Conservation (phyloP, 805 yeast genomes). For the Yamadazyma philogaea region DNA sequence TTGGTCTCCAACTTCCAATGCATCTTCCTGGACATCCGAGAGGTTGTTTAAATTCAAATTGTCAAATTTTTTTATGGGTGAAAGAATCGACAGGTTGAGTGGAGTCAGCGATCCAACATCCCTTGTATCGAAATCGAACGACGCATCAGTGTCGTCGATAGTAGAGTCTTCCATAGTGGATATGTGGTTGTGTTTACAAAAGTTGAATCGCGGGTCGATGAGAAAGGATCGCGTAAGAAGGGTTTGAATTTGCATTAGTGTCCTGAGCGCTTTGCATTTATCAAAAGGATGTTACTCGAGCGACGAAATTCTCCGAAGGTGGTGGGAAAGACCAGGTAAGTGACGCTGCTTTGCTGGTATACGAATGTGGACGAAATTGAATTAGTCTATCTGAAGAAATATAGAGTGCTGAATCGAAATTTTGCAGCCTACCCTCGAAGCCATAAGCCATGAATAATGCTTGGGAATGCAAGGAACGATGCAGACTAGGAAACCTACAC, state of each 20-base stretch:
- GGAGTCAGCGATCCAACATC: slow-evolving; percentile 14
- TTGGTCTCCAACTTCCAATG: slow-evolving; percentile 5
- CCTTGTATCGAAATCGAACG: slow-evolving; percentile 10
- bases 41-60: slow-evolving; percentile 28
- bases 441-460: no score
- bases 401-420: no score
- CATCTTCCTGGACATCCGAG: slow-evolving; percentile 15
- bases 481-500: no score
- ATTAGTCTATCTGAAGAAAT: no score
- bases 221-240: not conserved
- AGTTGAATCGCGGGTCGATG: not conserved
- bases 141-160: slow-evolving; percentile 3
- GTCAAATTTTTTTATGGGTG: slow-evolving; percentile 36
- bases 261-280: not conserved
- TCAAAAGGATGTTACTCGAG: no score
- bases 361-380: no score
- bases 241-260: no score
- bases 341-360: no score
- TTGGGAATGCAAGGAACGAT: no score
- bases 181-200: slow-evolving; percentile 3
- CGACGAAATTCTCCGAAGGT: no score
- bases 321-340: no score
- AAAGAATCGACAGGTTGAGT: slow-evolving; percentile 21
- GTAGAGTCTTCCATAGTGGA: not conserved
- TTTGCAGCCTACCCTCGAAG: no score